These are phyloP conservation scores for Pleurotus citrinopileatus DNA, from an alignment of 768 basidiomycete species.

Conservation along the genomic window DNA sequence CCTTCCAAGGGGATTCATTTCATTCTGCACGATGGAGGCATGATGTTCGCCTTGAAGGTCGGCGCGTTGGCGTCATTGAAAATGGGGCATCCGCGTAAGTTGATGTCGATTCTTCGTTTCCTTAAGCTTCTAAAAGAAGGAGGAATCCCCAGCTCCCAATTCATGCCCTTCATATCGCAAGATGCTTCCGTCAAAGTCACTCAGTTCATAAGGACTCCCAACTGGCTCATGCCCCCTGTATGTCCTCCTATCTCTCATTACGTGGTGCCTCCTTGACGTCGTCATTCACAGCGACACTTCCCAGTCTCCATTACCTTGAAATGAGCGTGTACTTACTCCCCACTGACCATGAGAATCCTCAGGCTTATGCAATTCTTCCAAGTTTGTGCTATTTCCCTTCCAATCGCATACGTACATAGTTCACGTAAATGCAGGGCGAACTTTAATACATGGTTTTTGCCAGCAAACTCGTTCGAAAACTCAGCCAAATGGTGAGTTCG, in stretches of 20 bases:
- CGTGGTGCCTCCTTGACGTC: neutral
- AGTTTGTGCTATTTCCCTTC: constrained; percentile 2
- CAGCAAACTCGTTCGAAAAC: neutral
- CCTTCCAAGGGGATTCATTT: constrained; percentile 48
- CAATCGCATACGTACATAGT: neutral
- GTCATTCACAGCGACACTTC: neutral
- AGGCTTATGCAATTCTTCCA: constrained; percentile 18
- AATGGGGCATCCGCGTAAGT: constrained; percentile 54
- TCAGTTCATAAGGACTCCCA: constrained; percentile 48
- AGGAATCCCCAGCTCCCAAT: constrained; percentile 27
- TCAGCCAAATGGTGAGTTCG: neutral
- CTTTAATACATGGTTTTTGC: constrained; percentile 5
- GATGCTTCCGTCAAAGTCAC: constrained; percentile 37
- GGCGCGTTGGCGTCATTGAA: constrained; percentile 56
- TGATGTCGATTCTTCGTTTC: constrained; percentile 9
- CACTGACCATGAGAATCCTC: constrained; percentile 29
- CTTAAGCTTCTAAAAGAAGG: neutral
- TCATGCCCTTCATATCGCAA: constrained; percentile 41
- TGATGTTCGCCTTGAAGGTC: constrained; percentile 36
- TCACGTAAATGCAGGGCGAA: constrained; percentile 6
- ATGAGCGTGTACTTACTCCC: constrained; percentile 41
- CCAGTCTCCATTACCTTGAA: constrained; percentile 28
- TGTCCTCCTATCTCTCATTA: constrained; percentile 10
- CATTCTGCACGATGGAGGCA: constrained; percentile 53
- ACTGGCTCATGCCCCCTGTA: constrained; percentile 48